Evolutionary conservation across 2,329 filamentous ascomycete genomes (phyloP), one percentile per base, ranked within the genome.

Genomic region (Neonectria hederae): DNA sequence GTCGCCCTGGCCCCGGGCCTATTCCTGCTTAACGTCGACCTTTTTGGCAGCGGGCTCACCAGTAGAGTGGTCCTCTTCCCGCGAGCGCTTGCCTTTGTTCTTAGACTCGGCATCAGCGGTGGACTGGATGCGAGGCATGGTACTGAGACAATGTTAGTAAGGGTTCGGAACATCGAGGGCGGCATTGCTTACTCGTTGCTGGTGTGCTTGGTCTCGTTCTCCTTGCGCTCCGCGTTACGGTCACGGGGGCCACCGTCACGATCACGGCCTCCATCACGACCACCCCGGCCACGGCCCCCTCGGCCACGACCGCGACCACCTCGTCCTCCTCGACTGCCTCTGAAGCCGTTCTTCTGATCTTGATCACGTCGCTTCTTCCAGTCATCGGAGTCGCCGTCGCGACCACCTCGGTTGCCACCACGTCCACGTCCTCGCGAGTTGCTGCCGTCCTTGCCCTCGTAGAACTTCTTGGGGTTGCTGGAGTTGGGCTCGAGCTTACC

Each of bases 291-390:
- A 49, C 81, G 77, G 24, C 80, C 77, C 54, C 81, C 79, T 22
- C 83, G 77, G 28, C 83, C 82, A 35, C 81, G 76, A 19, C 83
- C 79, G 45, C 81, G 75, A 5, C 82, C 80, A 52, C 79, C 79
- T 52, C 74, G 76, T 7, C 81, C 80, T 13, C 82, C 76, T 9
- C 80, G 76, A 45, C 82, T 77, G 52, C 81, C 83, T 60, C 82
- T 82, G 79, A 87, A 88, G 22, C 88, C 88, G 70, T 83, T 83
- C 77, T 86, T 86, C 75, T 86, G 86, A 72, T 90, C 88, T 46
- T 88, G 76, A 8, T 89, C 87, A 22, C 88, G 84, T 69, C 88
- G 84, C 77, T 85, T 84, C 80, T 88, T 90, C 87, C 88, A 90
- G 78, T 90, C 85, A 70, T 87, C 80, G 54, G 81, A 76, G 71